Evolutionary conservation across 2,329 filamentous ascomycete species (phyloP), one percentile per base, ranked within the genome.

Genomic region (Aaosphaeria arxii): DNA sequence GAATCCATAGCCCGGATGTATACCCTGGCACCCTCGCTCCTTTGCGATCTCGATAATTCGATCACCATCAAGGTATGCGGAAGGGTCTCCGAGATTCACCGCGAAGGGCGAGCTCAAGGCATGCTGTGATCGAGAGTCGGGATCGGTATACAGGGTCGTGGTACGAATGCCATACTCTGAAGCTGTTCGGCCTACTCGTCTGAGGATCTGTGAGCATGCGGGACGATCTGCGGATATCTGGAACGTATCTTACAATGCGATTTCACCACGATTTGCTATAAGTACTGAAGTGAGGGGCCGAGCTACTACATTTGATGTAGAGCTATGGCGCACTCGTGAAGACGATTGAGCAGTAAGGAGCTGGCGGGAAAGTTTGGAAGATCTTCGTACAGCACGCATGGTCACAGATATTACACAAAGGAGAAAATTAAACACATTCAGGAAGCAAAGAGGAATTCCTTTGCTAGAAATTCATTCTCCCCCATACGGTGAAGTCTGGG

Each of bases 241-340:
- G 17, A 24, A 24, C 17, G 17, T 11, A 43, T 11, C 74, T 55
- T 68, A 81, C 67, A 99, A 79, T 43, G 94, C 94, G 61, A 99
- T 99, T 73, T 99, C 94, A 61, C 94, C 94, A 59, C 94, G 86
- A 70, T 99, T 99, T 46, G 94, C 94, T 67, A 99, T 97, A 28
- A 99, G 80, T 39, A 97, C 88, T 6, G 91, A 95, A 47, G 84
- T 85, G 44, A 82, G 61, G n/a, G 76, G 60, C 45, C 70, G 76
- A 36, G n/a, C 33, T 36, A 36, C 33, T 36, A n/a, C 53, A 41
- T 63, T 47, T 44, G 50, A 50, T 30, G 66, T 62, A 11, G 67
- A 68, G 61, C 55, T 67, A 45, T 58, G 58, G 48, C 67, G 62
- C 41, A 54, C 44, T 11, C 35, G 41, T 7, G 47, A 35, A 30